These are phyloP conservation scores for Fusarium sp. DNA, from an alignment of 2,329 filamentous ascomycete species.

Conservation along the genomic window DNA sequence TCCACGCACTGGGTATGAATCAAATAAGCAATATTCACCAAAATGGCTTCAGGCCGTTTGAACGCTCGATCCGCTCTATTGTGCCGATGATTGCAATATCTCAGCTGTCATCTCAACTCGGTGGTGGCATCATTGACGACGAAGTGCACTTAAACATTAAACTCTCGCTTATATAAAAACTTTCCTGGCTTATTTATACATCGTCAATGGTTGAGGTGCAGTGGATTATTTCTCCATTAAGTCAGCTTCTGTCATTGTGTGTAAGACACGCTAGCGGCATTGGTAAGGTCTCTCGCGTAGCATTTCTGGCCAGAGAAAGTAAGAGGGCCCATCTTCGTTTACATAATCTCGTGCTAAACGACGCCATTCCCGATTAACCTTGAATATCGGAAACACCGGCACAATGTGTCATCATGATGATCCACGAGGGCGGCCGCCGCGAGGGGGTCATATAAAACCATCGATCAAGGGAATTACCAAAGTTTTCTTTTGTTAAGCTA, in stretches of 20 bases:
- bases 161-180: background rate
- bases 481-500: no score
- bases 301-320: background rate
- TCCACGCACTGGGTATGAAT: background rate
- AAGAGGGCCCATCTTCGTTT: background rate
- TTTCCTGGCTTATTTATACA: background rate
- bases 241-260: constrained; percentile 30
- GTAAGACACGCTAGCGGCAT: constrained; percentile 19
- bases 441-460: background rate
- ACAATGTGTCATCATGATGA: constrained; percentile 1
- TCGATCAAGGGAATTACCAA: background rate
- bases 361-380: background rate
- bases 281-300: constrained; percentile 8
- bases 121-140: background rate
- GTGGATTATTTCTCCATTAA: background rate
- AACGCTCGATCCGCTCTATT: no score
- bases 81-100: no score
- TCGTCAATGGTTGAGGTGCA: background rate
- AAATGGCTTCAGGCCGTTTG: background rate
- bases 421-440: background rate
- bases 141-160: background rate
- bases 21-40: no score
- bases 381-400: background rate
- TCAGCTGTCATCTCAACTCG: background rate
- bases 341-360: constrained; percentile 1